Percentiles rank a stretch among this genome's conserved stretches.
Evolutionary conservation across 2,329 filamentous ascomycete species (phyloP).

Genomic region (Aureobasidium pullulans): DNA sequence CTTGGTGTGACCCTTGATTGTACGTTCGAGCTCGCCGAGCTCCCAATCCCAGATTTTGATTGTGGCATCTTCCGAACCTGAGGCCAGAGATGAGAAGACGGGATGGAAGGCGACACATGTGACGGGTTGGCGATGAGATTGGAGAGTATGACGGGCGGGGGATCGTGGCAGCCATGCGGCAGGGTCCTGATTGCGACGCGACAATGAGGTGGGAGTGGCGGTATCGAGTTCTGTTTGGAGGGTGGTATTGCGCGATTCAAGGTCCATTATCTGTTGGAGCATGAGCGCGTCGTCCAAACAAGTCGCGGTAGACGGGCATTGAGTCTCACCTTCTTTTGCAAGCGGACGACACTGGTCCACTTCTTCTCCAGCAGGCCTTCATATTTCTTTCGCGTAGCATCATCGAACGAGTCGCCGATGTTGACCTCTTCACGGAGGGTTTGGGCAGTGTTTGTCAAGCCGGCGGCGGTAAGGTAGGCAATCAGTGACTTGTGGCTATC

Average conservation of each 20-base stretch:
- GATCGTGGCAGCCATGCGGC: conserved; percentile 77
- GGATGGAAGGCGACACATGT: conserved; percentile 91
- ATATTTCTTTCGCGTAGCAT: conserved; percentile 83
- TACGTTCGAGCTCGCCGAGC: conserved; percentile 79
- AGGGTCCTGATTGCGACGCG: conserved; percentile 76
- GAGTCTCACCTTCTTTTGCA: conserved; percentile 80
- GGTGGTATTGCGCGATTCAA: conserved; percentile 65
- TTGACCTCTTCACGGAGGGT: conserved; percentile 70
- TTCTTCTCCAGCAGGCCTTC: conserved; percentile 93
- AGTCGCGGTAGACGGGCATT: neutral
- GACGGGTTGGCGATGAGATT: conserved; percentile 74
- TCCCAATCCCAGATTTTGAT: conserved; percentile 99
- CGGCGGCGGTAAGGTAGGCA: conserved; percentile 72
- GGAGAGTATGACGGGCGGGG: conserved; percentile 71
- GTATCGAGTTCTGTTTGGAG: conserved; percentile 80
- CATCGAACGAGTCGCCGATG: conserved; percentile 65
- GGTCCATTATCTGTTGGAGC: conserved; percentile 71
- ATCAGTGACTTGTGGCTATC: conserved; percentile 86
- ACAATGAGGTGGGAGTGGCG: conserved; percentile 70
- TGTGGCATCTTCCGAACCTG: conserved; percentile 82
- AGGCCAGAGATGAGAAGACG: conserved; percentile 81
- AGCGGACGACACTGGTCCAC: conserved; percentile 89
- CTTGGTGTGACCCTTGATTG: conserved; percentile 86
- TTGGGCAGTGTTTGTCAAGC: conserved; percentile 61
- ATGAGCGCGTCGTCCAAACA: neutral